phyloP scores from a whole-genome alignment of 2,329 filamentous ascomycete species.

The Pestalotiopsis sp. region DNA sequence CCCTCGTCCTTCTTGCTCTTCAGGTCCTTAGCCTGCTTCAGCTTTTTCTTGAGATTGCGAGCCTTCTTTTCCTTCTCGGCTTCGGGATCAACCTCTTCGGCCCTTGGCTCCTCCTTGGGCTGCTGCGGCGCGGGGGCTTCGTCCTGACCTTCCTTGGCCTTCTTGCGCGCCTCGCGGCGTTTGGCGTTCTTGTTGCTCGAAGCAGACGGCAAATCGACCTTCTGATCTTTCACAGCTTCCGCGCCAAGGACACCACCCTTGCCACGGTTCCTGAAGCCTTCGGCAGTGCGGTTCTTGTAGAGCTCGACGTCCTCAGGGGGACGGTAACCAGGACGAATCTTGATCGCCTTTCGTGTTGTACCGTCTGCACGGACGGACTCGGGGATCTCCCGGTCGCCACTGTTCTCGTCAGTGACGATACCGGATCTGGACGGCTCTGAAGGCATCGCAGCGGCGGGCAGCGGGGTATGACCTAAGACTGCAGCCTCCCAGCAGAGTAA shows the following conservation, averaged over 20 bases:
- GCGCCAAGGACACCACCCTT: constrained; percentile 77
- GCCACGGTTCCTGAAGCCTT: constrained; percentile 78
- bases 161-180: constrained; percentile 58
- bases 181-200: constrained; percentile 87
- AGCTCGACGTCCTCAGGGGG: constrained; percentile 95
- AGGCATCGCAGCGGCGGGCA: constrained; percentile 40
- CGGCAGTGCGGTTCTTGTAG: constrained; percentile 91
- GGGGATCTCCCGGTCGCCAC: constrained; percentile 87
- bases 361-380: constrained; percentile 86
- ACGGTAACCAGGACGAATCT: constrained; percentile 88
- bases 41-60: constrained; percentile 88
- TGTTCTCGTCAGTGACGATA: constrained; percentile 74
- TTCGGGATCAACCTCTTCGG: constrained; percentile 64
- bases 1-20: constrained; percentile 90
- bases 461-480: neutral
- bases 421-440: constrained; percentile 63
- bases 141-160: constrained; percentile 61
- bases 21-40: constrained; percentile 89
- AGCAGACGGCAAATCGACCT: constrained; percentile 45
- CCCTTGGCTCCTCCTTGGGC: constrained; percentile 28
- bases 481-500: neutral
- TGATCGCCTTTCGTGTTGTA: constrained; percentile 90
- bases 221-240: constrained; percentile 55
- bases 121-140: constrained; percentile 51
- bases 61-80: constrained; percentile 90